phyloP scores from a whole-genome alignment of 140 eudicot genomes.

The Stevia rebaudiana region DNA sequence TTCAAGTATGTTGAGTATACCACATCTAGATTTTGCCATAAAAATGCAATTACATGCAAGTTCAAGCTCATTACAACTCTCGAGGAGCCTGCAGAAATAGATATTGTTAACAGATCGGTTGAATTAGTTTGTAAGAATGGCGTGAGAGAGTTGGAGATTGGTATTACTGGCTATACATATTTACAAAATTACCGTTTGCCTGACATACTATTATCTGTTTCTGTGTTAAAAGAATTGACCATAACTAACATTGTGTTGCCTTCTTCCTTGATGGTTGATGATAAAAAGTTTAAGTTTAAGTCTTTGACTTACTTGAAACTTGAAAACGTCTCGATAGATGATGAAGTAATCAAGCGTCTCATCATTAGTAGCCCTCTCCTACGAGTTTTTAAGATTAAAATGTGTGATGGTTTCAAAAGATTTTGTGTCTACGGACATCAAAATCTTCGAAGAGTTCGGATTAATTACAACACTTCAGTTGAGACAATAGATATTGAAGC shows the following conservation, averaged over 20 bases:
- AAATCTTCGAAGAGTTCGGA: neutral
- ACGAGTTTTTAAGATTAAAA: neutral
- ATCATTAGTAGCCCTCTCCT: neutral
- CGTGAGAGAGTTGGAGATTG: neutral
- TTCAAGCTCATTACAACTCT: neutral
- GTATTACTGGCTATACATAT: too few relatives aligned
- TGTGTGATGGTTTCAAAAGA: neutral
- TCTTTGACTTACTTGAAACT: slow-evolving; percentile 5
- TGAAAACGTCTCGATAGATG: neutral
- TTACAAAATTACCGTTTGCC: neutral
- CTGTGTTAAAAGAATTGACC: neutral
- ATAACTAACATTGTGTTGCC: neutral
- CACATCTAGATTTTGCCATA: neutral
- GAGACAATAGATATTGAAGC: slow-evolving; percentile 13
- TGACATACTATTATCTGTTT: neutral
- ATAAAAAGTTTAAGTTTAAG: neutral
- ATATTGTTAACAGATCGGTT: neutral
- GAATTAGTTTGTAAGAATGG: neutral
- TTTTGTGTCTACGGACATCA: neutral
- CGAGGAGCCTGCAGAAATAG: neutral
- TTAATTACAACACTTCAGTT: neutral
- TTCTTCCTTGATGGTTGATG: slow-evolving; percentile 4
- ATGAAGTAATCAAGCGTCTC: slow-evolving; percentile 1
- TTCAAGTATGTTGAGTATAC: neutral
- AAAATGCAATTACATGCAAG: neutral